Evolutionary conservation across 208 protist species (phyloP).

Genomic region (Trypanosoma lewisi): DNA sequence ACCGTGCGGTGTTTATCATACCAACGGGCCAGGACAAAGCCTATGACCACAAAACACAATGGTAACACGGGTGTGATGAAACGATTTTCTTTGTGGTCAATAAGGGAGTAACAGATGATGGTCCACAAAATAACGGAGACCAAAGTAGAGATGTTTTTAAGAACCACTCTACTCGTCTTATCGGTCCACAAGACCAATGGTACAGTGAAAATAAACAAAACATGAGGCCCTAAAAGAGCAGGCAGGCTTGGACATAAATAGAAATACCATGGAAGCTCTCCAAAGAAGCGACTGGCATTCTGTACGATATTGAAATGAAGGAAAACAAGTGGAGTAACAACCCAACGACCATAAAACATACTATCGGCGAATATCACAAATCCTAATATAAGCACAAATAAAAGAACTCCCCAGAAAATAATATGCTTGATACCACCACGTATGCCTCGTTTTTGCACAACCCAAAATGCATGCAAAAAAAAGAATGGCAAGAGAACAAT

Average conservation of each 20-base stretch:
- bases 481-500: conserved; percentile 57
- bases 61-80: conserved; percentile 73
- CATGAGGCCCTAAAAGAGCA: conserved; percentile 46
- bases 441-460: conserved; percentile 22
- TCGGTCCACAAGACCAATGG: conserved; percentile 25
- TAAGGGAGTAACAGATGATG: conserved; percentile 69
- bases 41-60: conserved; percentile 42
- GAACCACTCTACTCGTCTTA: conserved; percentile 7
- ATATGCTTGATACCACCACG: conserved; percentile 10
- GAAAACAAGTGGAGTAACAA: conserved; percentile 67
- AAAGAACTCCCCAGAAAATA: conserved; percentile 22
- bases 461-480: conserved; percentile 27
- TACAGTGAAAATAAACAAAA: conserved; percentile 38
- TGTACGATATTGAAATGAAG: conserved; percentile 88
- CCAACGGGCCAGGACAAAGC: conserved; percentile 34
- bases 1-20: neutral
- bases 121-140: conserved; percentile 31
- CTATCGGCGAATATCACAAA: conserved; percentile 44
- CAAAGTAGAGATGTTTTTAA: conserved; percentile 10
- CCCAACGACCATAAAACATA: conserved; percentile 45
- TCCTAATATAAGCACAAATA: conserved; percentile 27
- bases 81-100: conserved; percentile 94
- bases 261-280: conserved; percentile 84
- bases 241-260: conserved; percentile 78
- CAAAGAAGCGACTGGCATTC: conserved; percentile 83